Evolutionary conservation across 139 green algal genomes (phyloP).

Genomic region (Penium margaritaceum): DNA sequence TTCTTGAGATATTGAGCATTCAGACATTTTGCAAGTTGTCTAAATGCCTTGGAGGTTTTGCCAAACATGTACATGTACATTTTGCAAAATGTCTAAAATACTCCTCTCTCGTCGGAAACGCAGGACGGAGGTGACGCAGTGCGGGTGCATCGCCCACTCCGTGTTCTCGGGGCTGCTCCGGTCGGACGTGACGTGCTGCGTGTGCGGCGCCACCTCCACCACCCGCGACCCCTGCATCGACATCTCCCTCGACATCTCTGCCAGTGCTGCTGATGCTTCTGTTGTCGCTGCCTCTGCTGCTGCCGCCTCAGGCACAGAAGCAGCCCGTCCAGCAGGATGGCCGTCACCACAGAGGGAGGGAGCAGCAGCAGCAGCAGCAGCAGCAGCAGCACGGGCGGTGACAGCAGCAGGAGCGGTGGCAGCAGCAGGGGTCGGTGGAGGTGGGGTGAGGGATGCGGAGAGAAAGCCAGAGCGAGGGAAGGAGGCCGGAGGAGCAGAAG

Average conservation of each 20-base stretch:
- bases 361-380: not conserved
- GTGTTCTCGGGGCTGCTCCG: conserved; percentile 73
- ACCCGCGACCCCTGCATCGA: conserved; percentile 75
- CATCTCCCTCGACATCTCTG: conserved; percentile 69
- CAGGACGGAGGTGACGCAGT: conserved; percentile 37
- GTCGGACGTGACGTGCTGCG: conserved; percentile 70
- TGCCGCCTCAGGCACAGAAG: no score
- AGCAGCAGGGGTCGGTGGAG: not conserved
- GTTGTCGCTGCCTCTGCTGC: not conserved
- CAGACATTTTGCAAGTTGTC: no score
- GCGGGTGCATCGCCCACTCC: conserved; percentile 40
- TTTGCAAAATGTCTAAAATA: no score
- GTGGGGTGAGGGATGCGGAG: no score
- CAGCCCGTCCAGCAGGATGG: no score
- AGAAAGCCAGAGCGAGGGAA: not conserved
- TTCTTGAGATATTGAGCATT: no score
- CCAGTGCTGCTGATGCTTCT: not conserved
- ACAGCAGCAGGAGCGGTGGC: not conserved
- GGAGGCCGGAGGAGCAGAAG: not conserved
- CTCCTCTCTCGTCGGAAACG: no score
- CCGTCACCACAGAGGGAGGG: no score
- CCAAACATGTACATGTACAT: no score
- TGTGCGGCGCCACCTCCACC: conserved; percentile 71
- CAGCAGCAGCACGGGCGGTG: not conserved
- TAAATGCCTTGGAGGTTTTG: no score